Conservation (phyloP, 176 grass and related monocot genomes). For the Alopecurus myosuroides region DNA sequence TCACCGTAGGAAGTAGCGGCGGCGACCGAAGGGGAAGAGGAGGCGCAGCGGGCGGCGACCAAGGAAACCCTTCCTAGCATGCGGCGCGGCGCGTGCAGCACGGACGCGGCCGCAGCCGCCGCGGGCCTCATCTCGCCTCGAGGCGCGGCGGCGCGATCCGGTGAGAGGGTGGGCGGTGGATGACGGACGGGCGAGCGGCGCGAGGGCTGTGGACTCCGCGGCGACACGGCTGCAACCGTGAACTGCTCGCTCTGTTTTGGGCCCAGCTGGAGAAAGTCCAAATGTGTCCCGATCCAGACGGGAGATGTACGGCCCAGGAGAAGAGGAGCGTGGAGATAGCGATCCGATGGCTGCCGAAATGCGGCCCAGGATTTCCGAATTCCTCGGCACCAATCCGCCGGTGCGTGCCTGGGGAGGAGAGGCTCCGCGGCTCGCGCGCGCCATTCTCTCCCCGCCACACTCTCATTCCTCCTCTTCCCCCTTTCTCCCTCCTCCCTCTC, state of each 20-base stretch:
- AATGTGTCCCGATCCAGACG: neutral
- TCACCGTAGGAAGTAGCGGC: conserved; percentile 40
- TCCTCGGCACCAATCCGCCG: neutral
- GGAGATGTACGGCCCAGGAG: neutral
- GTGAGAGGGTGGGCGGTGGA: neutral
- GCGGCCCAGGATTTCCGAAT: neutral
- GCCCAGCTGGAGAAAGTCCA: neutral
- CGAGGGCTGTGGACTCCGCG: neutral
- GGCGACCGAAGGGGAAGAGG: conserved; percentile 19
- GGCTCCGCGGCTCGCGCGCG: conserved; percentile 35
- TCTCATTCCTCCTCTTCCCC: neutral
- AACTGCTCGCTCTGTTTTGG: neutral
- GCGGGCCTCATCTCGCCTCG: conserved; percentile 39
- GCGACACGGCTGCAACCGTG: neutral
- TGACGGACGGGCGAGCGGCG: neutral
- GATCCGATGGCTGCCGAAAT: neutral
- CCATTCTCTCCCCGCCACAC: conserved; percentile 38
- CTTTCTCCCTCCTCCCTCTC: neutral
- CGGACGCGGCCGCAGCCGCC: conserved; percentile 40
- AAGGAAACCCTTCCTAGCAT: neutral
- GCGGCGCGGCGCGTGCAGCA: conserved; percentile 20
- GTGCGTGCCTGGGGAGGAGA: neutral
- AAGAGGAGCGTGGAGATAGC: neutral
- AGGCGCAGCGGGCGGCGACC: conserved; percentile 34
- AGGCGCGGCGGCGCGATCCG: conserved; percentile 13